Percentiles rank a stretch among this genome's conserved stretches.
These are phyloP conservation scores for Phylloporus sp. DNA, from an alignment of 768 basidiomycete genomes.

Conservation along the genomic window DNA sequence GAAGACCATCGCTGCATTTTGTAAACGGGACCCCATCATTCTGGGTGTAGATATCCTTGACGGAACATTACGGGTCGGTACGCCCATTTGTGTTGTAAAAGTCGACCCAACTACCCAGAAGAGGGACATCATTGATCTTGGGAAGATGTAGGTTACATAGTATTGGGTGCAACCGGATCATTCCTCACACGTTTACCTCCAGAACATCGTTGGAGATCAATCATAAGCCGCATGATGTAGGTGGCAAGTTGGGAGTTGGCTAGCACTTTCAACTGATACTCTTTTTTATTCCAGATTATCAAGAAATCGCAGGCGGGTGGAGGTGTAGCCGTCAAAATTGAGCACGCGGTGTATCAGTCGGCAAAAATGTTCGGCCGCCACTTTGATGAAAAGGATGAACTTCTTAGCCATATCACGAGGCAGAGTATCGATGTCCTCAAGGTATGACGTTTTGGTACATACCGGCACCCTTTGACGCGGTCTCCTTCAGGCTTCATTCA, in stretches of 20 bases:
- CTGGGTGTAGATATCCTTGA: slow-evolving; percentile 95
- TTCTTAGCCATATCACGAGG: slow-evolving; percentile 85
- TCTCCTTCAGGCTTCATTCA: slow-evolving; percentile 65
- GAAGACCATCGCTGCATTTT: slow-evolving; percentile 90
- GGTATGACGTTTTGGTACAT: slow-evolving; percentile 37
- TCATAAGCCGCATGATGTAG: slow-evolving; percentile 82
- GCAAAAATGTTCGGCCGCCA: slow-evolving; percentile 95
- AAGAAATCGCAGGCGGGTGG: slow-evolving; percentile 94
- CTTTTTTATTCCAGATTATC: slow-evolving; percentile 52
- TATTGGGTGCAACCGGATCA: not conserved
- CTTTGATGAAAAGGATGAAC: slow-evolving; percentile 93
- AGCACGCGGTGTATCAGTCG: slow-evolving; percentile 93
- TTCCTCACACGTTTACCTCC: slow-evolving; percentile 1
- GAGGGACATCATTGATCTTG: slow-evolving; percentile 86
- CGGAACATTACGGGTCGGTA: slow-evolving; percentile 85
- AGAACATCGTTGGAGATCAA: slow-evolving; percentile 98
- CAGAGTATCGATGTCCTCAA: slow-evolving; percentile 95
- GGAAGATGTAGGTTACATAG: slow-evolving; percentile 80
- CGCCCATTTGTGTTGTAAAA: slow-evolving; percentile 93
- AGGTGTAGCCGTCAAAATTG: slow-evolving; percentile 97
- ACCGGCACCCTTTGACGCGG: slow-evolving; percentile 5
- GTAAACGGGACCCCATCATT: slow-evolving; percentile 96
- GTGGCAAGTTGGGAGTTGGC: slow-evolving; percentile 21
- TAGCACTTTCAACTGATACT: not conserved
- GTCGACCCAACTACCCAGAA: slow-evolving; percentile 82